Base-by-base conservation (phyloP, 495 filamentous ascomycete species). In the Astrocystis sublimbata region DNA sequence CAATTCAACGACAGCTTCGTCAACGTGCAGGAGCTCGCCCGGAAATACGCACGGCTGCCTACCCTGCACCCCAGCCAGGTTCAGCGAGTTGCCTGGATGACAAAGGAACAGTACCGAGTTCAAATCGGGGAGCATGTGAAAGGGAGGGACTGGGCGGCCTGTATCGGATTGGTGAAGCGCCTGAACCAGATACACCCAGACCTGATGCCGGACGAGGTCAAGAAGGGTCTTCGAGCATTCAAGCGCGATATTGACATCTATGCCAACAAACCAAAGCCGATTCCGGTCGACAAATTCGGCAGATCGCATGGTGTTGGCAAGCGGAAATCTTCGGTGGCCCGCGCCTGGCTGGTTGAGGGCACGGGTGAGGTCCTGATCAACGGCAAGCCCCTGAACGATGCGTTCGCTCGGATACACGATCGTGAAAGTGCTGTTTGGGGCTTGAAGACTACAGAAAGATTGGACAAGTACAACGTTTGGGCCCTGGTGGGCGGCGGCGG, bases 381-480 rank as follows among this genome's bases (percentile, higher is more conserved):
- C 76, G 92, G 92, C 23, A 93, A 91, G 78, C 85, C 80, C 12
- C 75, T 99, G 49, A 80, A 83, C 23, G 84, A 91, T 21, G 85
- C 83, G 28, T 99, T 99, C 73, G 88, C 87, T 30, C 84, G 94
- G 26, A 75, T 98, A 43, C 93, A 98, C 75, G 94, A 99, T 72
- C 86, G 94, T 24, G 96, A 98, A 78, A 97, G 92, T 68, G 94
- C 90, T 0, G 77, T 96, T 8, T 98, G 93, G 93, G 85, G 96
- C 4, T 73, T 98, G 67, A 88, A 92, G 63, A 83, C 85, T 47
- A 93, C 92, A 33, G 78, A 86, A n/a, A 81, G 94, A 56, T 72
- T 96, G 60, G 92, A 96, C 75, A 97, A 96, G 75, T 99, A 99
- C 78, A 99, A 99, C 71, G 90, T 96, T 12, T 99, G 89, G 89